Base-by-base conservation (phyloP, 495 filamentous ascomycete genomes). In the Xylaria longipes region DNA sequence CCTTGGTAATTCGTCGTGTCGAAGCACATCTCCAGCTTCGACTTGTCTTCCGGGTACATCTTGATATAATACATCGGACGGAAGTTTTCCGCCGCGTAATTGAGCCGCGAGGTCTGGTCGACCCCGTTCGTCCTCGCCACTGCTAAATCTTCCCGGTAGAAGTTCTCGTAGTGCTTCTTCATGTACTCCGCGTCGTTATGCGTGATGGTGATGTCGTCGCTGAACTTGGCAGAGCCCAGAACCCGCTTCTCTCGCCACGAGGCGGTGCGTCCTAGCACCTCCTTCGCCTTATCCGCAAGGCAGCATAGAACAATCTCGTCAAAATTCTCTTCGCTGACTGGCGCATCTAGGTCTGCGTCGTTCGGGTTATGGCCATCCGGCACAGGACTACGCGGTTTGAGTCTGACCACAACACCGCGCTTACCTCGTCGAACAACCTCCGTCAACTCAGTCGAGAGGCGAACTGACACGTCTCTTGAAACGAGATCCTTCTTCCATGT, bases 21-120 rank as follows among this genome's bases (percentile, higher is more conserved):
- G 79, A 95, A 97, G 72, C 88, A 91, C 93, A 97, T 95, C 75
- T 97, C 93, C 11, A 97, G 90, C 73, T 92, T 92, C 15, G 84
- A 83, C 14, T 84, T 86, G 72, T 92, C 90, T 15, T 86, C 74
- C 12, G 81, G 75, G 76, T 93, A 94, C 17, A 84, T 87, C 65
- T 93, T 91, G 70, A 89, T 95, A 79, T 89, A 91, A 81, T 96
- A 96, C 93, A 96, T 96, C 20, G 93, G 91, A 22, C 87, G 84
- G 78, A 91, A 95, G 27, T 88, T 86, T 8, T 74, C 76, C 74
- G 60, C 63, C 39, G 81, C 79, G 41, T 68, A 73, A 4, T 76
- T 57, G 25, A 80, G 74, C 43, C 81, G 79, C 7, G 74, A 71
- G 5, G 74, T 73, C n/a, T 82, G 80, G 41, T 80, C 77, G 6